These are phyloP conservation scores for Debaryomyces udenii DNA, from an alignment of 1,139 yeast species.

Conservation along the genomic window DNA sequence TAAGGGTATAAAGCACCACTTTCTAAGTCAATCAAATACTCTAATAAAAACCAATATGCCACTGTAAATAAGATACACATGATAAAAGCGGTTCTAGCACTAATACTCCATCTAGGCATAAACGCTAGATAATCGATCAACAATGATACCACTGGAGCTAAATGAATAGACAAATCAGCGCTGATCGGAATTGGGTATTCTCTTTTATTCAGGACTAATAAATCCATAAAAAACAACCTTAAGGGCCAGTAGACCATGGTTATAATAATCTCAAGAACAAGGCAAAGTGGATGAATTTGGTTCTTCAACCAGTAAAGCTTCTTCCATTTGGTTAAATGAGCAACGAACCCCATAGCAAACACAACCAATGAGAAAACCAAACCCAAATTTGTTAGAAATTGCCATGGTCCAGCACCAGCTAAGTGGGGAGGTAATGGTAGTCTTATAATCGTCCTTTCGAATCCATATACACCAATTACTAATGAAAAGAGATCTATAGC, in stretches of 20 bases:
- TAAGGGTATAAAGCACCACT: slow-evolving; percentile 62
- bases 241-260: slow-evolving; percentile 69
- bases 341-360: slow-evolving; percentile 41
- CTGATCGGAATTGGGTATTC: slow-evolving; percentile 43
- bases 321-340: slow-evolving; percentile 35
- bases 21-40: slow-evolving; percentile 47
- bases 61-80: slow-evolving; percentile 42
- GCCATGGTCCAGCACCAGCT: slow-evolving; percentile 62
- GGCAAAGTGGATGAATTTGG: slow-evolving; percentile 51
- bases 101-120: slow-evolving; percentile 51
- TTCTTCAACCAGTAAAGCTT: slow-evolving; percentile 35
- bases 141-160: slow-evolving; percentile 57
- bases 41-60: slow-evolving; percentile 57
- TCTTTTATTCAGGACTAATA: slow-evolving; percentile 39
- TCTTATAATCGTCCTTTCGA: slow-evolving; percentile 20
- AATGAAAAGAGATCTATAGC: slow-evolving; percentile 31
- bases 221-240: slow-evolving; percentile 49
- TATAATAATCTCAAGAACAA: slow-evolving; percentile 62
- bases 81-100: slow-evolving; percentile 40
- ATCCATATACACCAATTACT: slow-evolving; percentile 35
- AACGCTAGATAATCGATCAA: slow-evolving; percentile 57
- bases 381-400: slow-evolving; percentile 60
- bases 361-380: slow-evolving; percentile 50
- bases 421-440: slow-evolving; percentile 49
- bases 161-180: slow-evolving; percentile 60